Percentiles rank a stretch among this genome's conserved stretches.
Evolutionary conservation across 371 early-diverging fungal species (phyloP).

Genomic region (Mycotypha africana): DNA sequence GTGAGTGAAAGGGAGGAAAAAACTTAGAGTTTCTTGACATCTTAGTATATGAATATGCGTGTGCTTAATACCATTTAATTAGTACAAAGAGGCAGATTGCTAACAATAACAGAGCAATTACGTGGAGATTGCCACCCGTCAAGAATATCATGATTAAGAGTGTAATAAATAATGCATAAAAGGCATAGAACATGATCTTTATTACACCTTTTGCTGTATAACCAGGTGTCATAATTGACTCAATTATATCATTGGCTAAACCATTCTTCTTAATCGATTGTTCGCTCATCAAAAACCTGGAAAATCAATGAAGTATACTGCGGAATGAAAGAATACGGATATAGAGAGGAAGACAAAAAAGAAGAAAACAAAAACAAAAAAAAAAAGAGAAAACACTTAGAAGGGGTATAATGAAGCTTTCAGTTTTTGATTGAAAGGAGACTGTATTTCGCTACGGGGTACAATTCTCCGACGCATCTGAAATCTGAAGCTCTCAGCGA

Average conservation of each 20-base stretch:
- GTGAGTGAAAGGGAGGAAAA: not conserved
- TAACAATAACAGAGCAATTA: slow-evolving; percentile 44
- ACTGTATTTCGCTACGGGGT: too few species aligned
- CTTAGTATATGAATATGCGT: not conserved
- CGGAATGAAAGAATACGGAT: too few species aligned
- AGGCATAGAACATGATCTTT: slow-evolving; percentile 49
- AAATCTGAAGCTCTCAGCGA: too few species aligned
- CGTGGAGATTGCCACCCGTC: slow-evolving; percentile 50
- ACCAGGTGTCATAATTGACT: slow-evolving; percentile 59
- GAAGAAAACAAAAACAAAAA: too few species aligned
- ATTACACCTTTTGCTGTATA: slow-evolving; percentile 50
- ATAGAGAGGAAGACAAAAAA: too few species aligned
- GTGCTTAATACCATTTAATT: slow-evolving; percentile 48
- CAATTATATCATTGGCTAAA: slow-evolving; percentile 27
- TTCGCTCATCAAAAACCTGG: too few species aligned
- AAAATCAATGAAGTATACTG: too few species aligned
- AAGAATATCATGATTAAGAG: slow-evolving; percentile 32
- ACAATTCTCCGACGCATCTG: too few species aligned
- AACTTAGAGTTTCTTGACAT: not conserved
- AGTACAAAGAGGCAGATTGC: slow-evolving; percentile 48
- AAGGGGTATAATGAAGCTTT: too few species aligned
- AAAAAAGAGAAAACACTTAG: too few species aligned
- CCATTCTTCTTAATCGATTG: slow-evolving; percentile 17
- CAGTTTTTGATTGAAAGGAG: too few species aligned
- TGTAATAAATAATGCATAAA: slow-evolving; percentile 51